Evolutionary conservation across 1,284 basidiomycete genomes (phyloP), one percentile per base, ranked within the genome.

Genomic region (Cystobasidiaceae sp.): DNA sequence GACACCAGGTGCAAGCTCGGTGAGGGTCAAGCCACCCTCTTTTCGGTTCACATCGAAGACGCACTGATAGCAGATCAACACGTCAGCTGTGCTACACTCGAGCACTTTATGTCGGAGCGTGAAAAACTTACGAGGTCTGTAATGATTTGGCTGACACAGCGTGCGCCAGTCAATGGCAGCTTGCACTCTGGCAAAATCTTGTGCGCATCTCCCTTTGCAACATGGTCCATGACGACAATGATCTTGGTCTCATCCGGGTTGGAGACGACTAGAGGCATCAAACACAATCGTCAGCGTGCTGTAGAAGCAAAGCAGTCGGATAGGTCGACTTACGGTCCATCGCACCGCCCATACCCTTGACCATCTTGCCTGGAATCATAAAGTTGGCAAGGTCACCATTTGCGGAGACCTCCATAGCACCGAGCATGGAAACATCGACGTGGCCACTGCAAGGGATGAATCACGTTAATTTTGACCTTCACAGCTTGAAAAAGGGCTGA

Each of bases 351-450:
- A 96, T 93, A 52, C 89, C 89, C 60, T 76, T 75, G 43, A 76
- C 73, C 71, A 74, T 71, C 71, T 74, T 74, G 23, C 71, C 72
- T 11, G 72, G 72, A 55, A 73, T 72, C 92, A 96, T 97, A 77
- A 90, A 97, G 81, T 97, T 97, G 55, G 94, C 93, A 68, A 97
- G 87, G 75, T 97, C 93, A 66, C 93, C 94, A 23, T 85, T 85
- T 71, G 88, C 85, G 1, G 90, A 91, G 54, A 97, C 93, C 82
- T 97, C 87, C 86, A 97, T 91, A 2, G 93, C 92, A 48, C 86
- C 86, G 21, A 88, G 85, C 75, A 97, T 93, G 13, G 93, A 88
- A 57, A 96, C 89, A 74, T 97, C 86, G 67, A 97, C 85, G 78
- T 97, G 93, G 9, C 93, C 94, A 65, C 54, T 56, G 23, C 0